Evolutionary conservation across 192 early-diverging fungal species (phyloP), one percentile per base, ranked within the genome.

Genomic region (Rhizophagus prolifer): DNA sequence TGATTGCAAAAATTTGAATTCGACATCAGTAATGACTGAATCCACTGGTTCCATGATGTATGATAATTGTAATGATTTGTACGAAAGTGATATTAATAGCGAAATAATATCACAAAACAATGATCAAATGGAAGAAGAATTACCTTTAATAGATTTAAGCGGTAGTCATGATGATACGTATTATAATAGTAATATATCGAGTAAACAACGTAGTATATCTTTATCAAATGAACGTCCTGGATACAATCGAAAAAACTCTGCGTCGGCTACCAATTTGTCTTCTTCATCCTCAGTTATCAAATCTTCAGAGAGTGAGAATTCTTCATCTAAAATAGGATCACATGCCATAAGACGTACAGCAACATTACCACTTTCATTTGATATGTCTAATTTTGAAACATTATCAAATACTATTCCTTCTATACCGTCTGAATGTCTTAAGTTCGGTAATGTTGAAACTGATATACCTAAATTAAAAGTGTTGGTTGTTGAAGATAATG

Each of bases 401-500:
- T 28, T 28, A 28, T 25, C 60, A 12, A 12, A 44, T 12, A 28
- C 9, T 28, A 26, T 0, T 62, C 0, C 26, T 25, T 8, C 21
- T 14, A 61, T 41, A 9, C 9, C 41, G 10, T 12, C 23, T 14
- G 19, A 69, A 23, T 68, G 80, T 61, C 58, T 64, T 61, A 78
- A 67, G 0, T 77, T 77, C 13, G 66, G 78, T 19, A 79, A 80
- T 19, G 50, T 75, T 13, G 79, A 81, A 28, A 63, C 64, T 14
- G 78, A 81, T 36, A 63, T 83, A 8, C 66, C 79, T 41, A 74
- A 72, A 2, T 58, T 83, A 21, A 75, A 77, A 16, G 80, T 80
- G 38, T 34, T 86, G 0, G 54, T 87, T 21, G 81, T 87, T 0
- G 86, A 87, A 36, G 84, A 83, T 38, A 87, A 87, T 75, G 80